These are phyloP conservation scores for Cutaneotrichosporon mucoides DNA, from an alignment of 1,284 basidiomycete species.

Conservation along the genomic window DNA sequence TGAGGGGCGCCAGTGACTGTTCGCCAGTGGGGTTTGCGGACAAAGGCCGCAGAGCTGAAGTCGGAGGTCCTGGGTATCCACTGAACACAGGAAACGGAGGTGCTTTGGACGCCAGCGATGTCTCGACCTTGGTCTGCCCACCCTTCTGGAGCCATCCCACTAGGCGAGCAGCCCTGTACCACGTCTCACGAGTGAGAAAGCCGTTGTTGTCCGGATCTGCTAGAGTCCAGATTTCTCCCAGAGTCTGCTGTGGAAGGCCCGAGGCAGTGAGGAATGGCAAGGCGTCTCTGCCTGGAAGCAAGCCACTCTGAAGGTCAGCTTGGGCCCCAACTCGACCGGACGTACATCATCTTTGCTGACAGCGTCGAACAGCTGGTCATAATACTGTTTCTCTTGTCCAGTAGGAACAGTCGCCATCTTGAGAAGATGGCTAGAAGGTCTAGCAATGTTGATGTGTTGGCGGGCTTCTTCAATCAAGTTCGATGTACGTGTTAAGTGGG, in stretches of 20 bases:
- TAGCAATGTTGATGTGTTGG: too few species aligned
- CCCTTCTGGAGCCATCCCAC: conserved; percentile 92
- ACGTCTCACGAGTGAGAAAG: conserved; percentile 78
- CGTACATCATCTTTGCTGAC: conserved; percentile 44
- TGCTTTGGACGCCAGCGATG: conserved; percentile 48
- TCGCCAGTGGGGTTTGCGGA: conserved; percentile 50
- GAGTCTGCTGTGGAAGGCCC: conserved; percentile 66
- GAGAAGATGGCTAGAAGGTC: not conserved
- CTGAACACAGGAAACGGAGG: conserved; percentile 78
- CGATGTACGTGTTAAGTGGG: too few species aligned
- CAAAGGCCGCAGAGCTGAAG: conserved; percentile 18
- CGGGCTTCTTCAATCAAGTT: too few species aligned
- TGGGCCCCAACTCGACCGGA: not conserved
- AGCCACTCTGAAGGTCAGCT: conserved; percentile 56
- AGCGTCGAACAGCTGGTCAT: conserved; percentile 42
- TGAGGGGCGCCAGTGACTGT: conserved; percentile 58
- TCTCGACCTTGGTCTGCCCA: conserved; percentile 25
- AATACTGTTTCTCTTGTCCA: conserved; percentile 41
- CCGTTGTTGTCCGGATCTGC: conserved; percentile 92
- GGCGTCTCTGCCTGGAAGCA: conserved; percentile 78
- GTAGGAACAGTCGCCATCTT: conserved; percentile 7
- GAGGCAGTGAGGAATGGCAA: conserved; percentile 75
- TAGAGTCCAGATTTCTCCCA: conserved; percentile 91
- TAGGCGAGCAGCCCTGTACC: conserved; percentile 78
- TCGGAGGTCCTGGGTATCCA: conserved; percentile 59